Evolutionary conservation across 2,329 filamentous ascomycete species (phyloP), one percentile per base, ranked within the genome.

Genomic region (Aureobasidium sp.): DNA sequence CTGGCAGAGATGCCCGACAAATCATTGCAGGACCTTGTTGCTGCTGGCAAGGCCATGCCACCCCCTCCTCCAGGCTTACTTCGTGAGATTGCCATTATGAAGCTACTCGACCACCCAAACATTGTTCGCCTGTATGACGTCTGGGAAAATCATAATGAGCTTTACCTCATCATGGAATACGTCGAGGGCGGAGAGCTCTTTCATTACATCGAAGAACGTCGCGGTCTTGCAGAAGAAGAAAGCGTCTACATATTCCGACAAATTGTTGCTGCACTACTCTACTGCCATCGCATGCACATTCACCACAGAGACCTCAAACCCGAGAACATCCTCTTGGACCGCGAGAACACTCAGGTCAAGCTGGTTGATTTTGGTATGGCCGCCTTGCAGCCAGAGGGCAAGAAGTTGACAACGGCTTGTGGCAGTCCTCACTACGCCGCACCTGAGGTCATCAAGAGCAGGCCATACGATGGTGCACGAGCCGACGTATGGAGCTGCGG

Each of bases 361-460:
- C 86, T 99, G 68, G 93, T 93, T 57, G 94, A 99, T 73, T 99
- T 99, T 73, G 93, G 94, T 45, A 97, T 99, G 92, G 94, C 94
- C 48, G 93, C 93, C 3, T 80, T 97, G 45, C 93, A 97, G 72
- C 89, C 89, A 3, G 82, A 85, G 29, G 87, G 86, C 9, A 87
- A 91, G 66, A 86, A 87, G 70, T 82, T 99, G 32, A 89, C 85
- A 62, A 97, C 94, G 0, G 91, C 93, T 5, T 99, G 94, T 69
- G 94, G 94, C 25, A 97, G 94, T 65, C 94, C 94, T 27, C 94
- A 97, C 74, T 99, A 99, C 69, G 93, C 93, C 21, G 92, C 94
- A 0, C 94, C 94, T 0, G 94, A 99, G 72, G 85, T 99, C 37
- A 87, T 97, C 64, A 85, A 85, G 66, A 87, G 87, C 44, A 81